phyloP scores from a whole-genome alignment of 2,329 filamentous ascomycete genomes.

The Alternaria gansuensis region DNA sequence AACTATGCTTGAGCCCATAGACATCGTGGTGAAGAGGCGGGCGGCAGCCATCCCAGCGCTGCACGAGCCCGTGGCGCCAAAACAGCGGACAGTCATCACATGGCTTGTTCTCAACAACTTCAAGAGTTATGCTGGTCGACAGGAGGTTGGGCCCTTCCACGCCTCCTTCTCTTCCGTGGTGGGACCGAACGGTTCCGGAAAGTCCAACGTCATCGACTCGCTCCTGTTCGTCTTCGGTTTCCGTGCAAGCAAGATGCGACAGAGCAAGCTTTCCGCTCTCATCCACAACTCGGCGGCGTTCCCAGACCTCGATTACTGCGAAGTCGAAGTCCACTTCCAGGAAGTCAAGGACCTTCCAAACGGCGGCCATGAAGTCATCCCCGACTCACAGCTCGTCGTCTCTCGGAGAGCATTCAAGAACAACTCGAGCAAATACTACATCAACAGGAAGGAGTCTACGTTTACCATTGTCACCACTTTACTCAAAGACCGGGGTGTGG shows the following conservation, averaged over 20 bases:
- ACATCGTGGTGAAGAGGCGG: slow-evolving; percentile 88
- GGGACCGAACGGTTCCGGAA: slow-evolving; percentile 96
- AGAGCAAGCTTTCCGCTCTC: slow-evolving; percentile 95
- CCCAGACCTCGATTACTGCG: slow-evolving; percentile 86
- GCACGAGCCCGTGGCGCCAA: slow-evolving; percentile 79
- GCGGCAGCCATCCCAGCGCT: slow-evolving; percentile 67
- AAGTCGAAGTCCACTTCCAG: slow-evolving; percentile 96
- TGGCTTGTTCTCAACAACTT: slow-evolving; percentile 94
- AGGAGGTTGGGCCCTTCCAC: slow-evolving; percentile 96
- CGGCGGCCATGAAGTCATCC: slow-evolving; percentile 78
- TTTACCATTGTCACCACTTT: slow-evolving; percentile 92
- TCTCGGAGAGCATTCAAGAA: slow-evolving; percentile 96
- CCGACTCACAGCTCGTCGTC: slow-evolving; percentile 84
- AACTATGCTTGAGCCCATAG: slow-evolving; percentile 85
- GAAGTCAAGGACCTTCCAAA: slow-evolving; percentile 89
- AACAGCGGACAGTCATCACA: slow-evolving; percentile 89
- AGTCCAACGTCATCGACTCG: slow-evolving; percentile 98
- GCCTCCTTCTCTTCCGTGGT: slow-evolving; percentile 97
- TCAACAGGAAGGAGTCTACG: slow-evolving; percentile 87
- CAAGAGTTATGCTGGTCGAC: slow-evolving; percentile 96
- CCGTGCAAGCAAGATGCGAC: slow-evolving; percentile 98
- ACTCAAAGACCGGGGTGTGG: slow-evolving; percentile 85
- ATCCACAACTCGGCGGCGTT: slow-evolving; percentile 95
- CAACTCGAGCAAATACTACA: slow-evolving; percentile 98
- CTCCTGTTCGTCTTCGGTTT: slow-evolving; percentile 99